Evolutionary conservation across 2,329 filamentous ascomycete species (phyloP), one percentile per base, ranked within the genome.

Genomic region (Lachnum nothofagi): DNA sequence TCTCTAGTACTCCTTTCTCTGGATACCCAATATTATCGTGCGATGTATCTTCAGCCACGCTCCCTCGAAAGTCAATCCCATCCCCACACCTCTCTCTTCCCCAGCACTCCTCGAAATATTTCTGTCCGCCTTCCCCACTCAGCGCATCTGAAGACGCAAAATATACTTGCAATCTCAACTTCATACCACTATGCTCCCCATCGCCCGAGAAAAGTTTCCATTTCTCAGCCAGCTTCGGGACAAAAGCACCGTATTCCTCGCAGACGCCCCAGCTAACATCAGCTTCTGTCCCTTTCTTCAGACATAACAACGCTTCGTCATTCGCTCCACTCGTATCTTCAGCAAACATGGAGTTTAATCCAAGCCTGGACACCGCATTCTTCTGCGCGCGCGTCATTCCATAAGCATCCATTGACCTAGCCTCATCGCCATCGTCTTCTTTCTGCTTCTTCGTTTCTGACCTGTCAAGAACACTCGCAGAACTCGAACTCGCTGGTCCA

Each of bases 71-170:
- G 39, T 68, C 61, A 23, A 73, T 56, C 0, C 53, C 56, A 7
- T 57, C 57, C 2, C 56, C 56, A 10, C 64, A 56, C 9, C 53
- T 60, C 5, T 60, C 63, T 10, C 57, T 48, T 17, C 44, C 53
- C 68, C 70, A 76, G 46, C 70, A 70, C 3, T 64, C 39, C 48
- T 72, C 64, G 42, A 73, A 70, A 60, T 72, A 75, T 34, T 59
- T 46, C 58, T 66, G 64, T 2, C 73, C 73, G 10, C 61, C 60
- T 37, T 64, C 63, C 0, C 70, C 71, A 38, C 71, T 69, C 68
- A 76, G 63, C 1, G 65, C 53, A 60, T 75, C 73, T 3, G 58
- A 63, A 14, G 61, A 65, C 1, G 66, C 56, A 56, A 72, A 72
- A 3, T 52, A 37, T 7, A 60, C 44, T 12, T 49, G 48, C 0